Conservation (phyloP, 495 filamentous ascomycete genomes). For the Trichodelitschia bisporula region DNA sequence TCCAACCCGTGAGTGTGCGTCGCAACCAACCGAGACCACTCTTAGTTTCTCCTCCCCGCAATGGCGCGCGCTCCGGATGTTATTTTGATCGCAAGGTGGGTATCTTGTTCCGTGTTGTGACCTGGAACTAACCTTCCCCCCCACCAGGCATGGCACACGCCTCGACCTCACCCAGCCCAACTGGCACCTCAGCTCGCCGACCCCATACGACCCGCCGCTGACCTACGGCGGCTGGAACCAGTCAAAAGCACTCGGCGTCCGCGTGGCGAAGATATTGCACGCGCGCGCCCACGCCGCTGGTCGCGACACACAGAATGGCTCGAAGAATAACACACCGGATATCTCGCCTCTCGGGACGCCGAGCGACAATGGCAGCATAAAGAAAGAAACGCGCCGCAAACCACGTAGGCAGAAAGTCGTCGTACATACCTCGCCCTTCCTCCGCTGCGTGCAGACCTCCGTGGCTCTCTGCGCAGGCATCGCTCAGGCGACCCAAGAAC, state of each 20-base stretch:
- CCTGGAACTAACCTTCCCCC: not conserved
- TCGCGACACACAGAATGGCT: not conserved
- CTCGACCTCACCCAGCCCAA: slow-evolving; percentile 81
- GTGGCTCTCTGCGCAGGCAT: slow-evolving; percentile 77
- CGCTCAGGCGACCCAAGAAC: slow-evolving; percentile 23
- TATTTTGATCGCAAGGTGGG: slow-evolving; percentile 62
- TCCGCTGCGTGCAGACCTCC: slow-evolving; percentile 82
- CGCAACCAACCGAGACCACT: no score
- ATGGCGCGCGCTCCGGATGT: slow-evolving; percentile 38
- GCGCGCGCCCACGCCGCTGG: slow-evolving; percentile 13
- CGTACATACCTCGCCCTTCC: slow-evolving; percentile 76
- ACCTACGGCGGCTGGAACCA: slow-evolving; percentile 90
- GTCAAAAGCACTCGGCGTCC: slow-evolving; percentile 46
- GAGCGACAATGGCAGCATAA: not conserved
- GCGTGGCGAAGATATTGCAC: slow-evolving; percentile 51
- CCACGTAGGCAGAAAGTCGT: slow-evolving; percentile 47
- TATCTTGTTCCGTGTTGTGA: slow-evolving; percentile 2
- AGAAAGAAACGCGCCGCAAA: slow-evolving; percentile 9
- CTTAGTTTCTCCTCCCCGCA: no score
- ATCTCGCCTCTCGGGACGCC: not conserved
- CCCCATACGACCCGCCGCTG: slow-evolving; percentile 85
- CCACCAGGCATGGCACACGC: slow-evolving; percentile 62
- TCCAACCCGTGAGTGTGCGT: no score
- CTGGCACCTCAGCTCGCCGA: slow-evolving; percentile 88
- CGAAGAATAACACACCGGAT: not conserved